These are phyloP conservation scores for Daldinia loculata DNA, from an alignment of 495 filamentous ascomycete genomes.

Conservation along the genomic window DNA sequence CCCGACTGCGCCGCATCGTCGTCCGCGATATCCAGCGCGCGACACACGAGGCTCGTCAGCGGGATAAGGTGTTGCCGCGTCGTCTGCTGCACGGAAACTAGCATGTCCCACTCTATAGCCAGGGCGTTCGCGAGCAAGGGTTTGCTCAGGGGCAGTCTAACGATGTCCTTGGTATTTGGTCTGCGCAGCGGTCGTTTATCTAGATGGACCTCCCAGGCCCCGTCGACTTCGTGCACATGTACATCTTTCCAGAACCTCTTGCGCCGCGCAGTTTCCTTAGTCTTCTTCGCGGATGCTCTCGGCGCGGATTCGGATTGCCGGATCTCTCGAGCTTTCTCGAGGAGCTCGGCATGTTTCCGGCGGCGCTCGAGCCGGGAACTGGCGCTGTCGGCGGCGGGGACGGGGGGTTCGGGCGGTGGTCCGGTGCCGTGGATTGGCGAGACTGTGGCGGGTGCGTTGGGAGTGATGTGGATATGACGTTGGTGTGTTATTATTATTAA, in stretches of 20 bases:
- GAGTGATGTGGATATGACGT: constrained; percentile 53
- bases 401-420: constrained; percentile 81
- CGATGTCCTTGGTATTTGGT: constrained; percentile 69
- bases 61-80: constrained; percentile 83
- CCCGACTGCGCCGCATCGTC: constrained; percentile 60
- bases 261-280: constrained; percentile 16
- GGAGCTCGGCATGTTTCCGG: constrained; percentile 62
- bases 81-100: constrained; percentile 80
- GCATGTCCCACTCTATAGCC: constrained; percentile 90
- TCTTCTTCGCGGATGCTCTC: constrained; percentile 31
- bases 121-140: constrained; percentile 84
- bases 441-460: constrained; percentile 56
- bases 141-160: constrained; percentile 77
- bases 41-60: constrained; percentile 82
- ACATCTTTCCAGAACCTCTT: constrained; percentile 90
- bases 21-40: constrained; percentile 78
- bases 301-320: constrained; percentile 43
- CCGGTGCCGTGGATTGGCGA: constrained; percentile 79
- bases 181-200: constrained; percentile 82
- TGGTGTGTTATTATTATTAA: constrained; percentile 12
- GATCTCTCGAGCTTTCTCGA: constrained; percentile 58
- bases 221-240: constrained; percentile 65
- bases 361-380: constrained; percentile 61
- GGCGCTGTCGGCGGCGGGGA: constrained; percentile 63
- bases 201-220: constrained; percentile 76